Conservation (phyloP, 176 grass and related monocot genomes). For the Raddia distichophylla region DNA sequence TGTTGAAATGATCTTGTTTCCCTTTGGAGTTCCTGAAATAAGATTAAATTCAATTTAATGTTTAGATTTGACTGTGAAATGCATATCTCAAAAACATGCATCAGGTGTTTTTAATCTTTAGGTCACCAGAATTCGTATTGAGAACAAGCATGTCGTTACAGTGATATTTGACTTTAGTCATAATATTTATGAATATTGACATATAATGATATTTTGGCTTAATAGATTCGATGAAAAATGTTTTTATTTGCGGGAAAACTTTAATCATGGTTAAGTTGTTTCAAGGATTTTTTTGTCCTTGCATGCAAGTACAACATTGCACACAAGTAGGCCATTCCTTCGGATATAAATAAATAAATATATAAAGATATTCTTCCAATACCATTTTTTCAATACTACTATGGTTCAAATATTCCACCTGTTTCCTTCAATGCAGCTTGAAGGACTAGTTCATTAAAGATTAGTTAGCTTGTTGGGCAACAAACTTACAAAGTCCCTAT, state of each 20-base stretch:
- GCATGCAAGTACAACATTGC: not conserved
- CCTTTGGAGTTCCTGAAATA: constrained; percentile 51
- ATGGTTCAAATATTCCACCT: not conserved
- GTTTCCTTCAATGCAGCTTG: not conserved
- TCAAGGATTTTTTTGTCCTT: not conserved
- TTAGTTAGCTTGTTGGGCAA: not conserved
- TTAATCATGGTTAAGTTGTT: constrained; percentile 9
- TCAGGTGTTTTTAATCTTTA: not conserved
- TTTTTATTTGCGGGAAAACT: too few relatives aligned
- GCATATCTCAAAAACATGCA: not conserved
- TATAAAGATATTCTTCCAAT: not conserved
- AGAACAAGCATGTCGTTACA: not conserved
- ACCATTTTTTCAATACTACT: not conserved
- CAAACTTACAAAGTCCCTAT: not conserved
- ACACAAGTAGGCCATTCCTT: not conserved
- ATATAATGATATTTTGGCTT: not conserved
- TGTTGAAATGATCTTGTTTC: constrained; percentile 41
- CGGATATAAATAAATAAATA: not conserved
- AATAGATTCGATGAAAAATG: not conserved
- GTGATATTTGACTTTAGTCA: not conserved
- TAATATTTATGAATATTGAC: not conserved
- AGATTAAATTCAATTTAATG: not conserved
- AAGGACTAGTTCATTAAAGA: not conserved
- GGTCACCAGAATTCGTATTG: not conserved
- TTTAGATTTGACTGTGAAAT: constrained; percentile 2